These are phyloP conservation scores for Candida germanica DNA, from an alignment of 805 yeast genomes.

Conservation along the genomic window DNA sequence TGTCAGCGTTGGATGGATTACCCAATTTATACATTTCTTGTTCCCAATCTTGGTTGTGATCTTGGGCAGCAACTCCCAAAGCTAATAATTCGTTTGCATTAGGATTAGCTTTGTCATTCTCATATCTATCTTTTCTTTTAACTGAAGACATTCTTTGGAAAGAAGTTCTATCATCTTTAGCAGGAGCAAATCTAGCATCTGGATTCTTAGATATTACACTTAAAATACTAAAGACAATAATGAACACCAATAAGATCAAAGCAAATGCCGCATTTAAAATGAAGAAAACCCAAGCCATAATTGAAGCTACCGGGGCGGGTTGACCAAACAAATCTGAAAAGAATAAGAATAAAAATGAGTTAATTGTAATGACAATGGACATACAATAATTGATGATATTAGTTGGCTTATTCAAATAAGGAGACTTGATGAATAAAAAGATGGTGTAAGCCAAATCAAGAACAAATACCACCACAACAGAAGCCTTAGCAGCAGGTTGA, in stretches of 20 bases:
- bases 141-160: constrained; percentile 56
- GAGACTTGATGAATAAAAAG: constrained; percentile 59
- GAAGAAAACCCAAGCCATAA: constrained; percentile 92
- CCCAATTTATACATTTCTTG: constrained; percentile 52
- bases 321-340: constrained; percentile 83
- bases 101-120: constrained; percentile 21
- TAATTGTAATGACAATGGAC: constrained; percentile 67
- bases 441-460: constrained; percentile 70
- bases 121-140: constrained; percentile 16
- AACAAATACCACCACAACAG: constrained; percentile 72
- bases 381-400: constrained; percentile 73
- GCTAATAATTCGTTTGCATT: constrained; percentile 58
- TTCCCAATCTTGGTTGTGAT: constrained; percentile 76
- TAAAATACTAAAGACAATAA: constrained; percentile 61
- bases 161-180: constrained; percentile 88
- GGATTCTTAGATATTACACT: constrained; percentile 78
- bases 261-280: constrained; percentile 87
- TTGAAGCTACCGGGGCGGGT: constrained; percentile 70
- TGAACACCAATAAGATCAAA: constrained; percentile 64
- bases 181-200: constrained; percentile 83
- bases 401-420: constrained; percentile 80
- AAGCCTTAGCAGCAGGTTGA: constrained; percentile 78
- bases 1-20: constrained; percentile 10
- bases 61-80: constrained; percentile 77
- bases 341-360: constrained; percentile 82